Evolutionary conservation across 768 basidiomycete genomes (phyloP).

Genomic region (Lactarius akahatsu): DNA sequence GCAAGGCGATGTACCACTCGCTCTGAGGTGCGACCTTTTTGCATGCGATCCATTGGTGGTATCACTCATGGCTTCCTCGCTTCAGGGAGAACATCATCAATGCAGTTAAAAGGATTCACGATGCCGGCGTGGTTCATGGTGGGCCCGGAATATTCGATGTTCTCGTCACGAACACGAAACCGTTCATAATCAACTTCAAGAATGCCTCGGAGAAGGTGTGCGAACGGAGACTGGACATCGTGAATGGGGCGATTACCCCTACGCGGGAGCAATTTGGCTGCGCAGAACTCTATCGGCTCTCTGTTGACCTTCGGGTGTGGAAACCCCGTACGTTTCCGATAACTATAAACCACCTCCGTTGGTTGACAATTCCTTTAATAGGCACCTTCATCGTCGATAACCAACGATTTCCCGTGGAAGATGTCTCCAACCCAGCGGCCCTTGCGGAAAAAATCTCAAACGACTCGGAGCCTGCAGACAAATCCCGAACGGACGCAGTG

Average conservation of each 20-base stretch:
- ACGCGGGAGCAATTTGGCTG: slow-evolving; percentile 20
- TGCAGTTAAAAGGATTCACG: slow-evolving; percentile 12
- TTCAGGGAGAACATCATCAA: slow-evolving; percentile 5
- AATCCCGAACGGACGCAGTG: slow-evolving; percentile 7
- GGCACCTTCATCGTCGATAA: slow-evolving; percentile 14
- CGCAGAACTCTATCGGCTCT: slow-evolving; percentile 20
- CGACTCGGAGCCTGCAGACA: slow-evolving; percentile 4
- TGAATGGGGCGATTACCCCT: slow-evolving; percentile 12
- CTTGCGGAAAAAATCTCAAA: slow-evolving; percentile 5
- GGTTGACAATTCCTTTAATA: slow-evolving; percentile 3
- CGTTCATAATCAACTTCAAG: slow-evolving; percentile 23
- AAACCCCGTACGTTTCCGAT: slow-evolving; percentile 18
- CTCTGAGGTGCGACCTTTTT: slow-evolving; percentile 7
- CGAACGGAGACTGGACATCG: slow-evolving; percentile 14
- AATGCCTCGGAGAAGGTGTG: slow-evolving; percentile 11
- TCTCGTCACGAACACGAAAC: slow-evolving; percentile 7
- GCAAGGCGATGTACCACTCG: slow-evolving; percentile 8
- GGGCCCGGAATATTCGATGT: slow-evolving; percentile 11
- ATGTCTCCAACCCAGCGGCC: slow-evolving; percentile 17
- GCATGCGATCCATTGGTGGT: neutral
- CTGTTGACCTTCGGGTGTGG: slow-evolving; percentile 16
- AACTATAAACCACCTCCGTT: neutral
- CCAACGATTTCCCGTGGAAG: slow-evolving; percentile 16
- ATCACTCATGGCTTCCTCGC: neutral
- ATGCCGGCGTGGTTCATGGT: slow-evolving; percentile 16